These are phyloP conservation scores for Phytophthora constricta DNA, from an alignment of 352 stramenopile species.

Conservation along the genomic window DNA sequence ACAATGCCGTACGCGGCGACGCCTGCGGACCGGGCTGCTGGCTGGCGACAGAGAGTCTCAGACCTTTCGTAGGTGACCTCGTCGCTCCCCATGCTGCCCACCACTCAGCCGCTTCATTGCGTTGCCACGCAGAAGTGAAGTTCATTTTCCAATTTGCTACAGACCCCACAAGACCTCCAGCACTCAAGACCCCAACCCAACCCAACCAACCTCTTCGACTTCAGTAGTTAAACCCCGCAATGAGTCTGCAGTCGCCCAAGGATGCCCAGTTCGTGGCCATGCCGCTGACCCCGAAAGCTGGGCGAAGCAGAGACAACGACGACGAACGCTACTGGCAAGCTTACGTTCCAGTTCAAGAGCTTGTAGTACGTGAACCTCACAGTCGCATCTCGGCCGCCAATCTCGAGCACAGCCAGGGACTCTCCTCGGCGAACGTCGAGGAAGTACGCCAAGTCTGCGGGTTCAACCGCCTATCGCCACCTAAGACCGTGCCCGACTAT, in stretches of 20 bases:
- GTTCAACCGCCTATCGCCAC: slow-evolving; percentile 47
- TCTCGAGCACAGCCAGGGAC: slow-evolving; percentile 40
- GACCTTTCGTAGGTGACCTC: slow-evolving; percentile 1
- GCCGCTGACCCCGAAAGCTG: slow-evolving; percentile 16
- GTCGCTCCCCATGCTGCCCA: slow-evolving; percentile 10
- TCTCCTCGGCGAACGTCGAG: slow-evolving; percentile 24
- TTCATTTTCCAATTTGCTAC: slow-evolving; percentile 33
- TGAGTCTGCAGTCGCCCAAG: slow-evolving; percentile 2
- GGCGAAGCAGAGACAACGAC: slow-evolving; percentile 7
- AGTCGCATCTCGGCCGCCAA: slow-evolving; percentile 35
- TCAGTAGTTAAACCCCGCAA: neutral
- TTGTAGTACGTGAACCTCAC: slow-evolving; percentile 22
- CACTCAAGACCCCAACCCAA: slow-evolving; percentile 4
- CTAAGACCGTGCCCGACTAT: slow-evolving; percentile 39
- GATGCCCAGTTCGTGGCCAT: slow-evolving; percentile 23
- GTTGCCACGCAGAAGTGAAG: slow-evolving; percentile 3
- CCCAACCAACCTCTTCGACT: no score
- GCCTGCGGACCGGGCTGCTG: no score
- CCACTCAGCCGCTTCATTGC: slow-evolving; percentile 11
- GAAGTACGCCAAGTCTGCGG: slow-evolving; percentile 31
- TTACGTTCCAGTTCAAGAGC: slow-evolving; percentile 41
- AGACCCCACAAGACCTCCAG: slow-evolving; percentile 12
- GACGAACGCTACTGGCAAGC: slow-evolving; percentile 50
- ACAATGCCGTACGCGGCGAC: slow-evolving; percentile 15
- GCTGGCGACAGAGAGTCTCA: neutral